A percentile compares a stretch with the other conserved stretches of the same genome.
phyloP scores from a whole-genome alignment of 306 rosid species.

The Sicyos edulis region DNA sequence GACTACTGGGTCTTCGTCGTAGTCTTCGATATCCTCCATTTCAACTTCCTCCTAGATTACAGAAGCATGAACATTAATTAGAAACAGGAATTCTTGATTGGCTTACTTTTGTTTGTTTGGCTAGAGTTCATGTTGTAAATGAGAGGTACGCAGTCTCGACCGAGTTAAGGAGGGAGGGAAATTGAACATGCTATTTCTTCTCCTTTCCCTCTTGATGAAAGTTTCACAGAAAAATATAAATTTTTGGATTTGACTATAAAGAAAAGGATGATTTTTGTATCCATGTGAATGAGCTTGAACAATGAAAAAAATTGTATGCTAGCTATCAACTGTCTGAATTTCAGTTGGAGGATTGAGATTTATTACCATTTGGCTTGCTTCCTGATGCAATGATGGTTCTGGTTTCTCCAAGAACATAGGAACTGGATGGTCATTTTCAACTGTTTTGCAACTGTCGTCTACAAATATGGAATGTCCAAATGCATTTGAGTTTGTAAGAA shows the following conservation, averaged over 20 bases:
- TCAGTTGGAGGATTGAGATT: not conserved
- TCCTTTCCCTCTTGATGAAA: no score
- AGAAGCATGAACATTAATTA: not conserved
- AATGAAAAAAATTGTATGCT: no score
- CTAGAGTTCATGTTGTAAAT: no score
- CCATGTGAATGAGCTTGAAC: no score
- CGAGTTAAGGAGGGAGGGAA: no score
- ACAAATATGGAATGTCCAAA: constrained; percentile 68
- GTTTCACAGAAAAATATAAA: no score
- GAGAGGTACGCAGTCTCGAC: no score
- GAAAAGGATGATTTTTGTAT: no score
- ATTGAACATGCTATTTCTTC: no score
- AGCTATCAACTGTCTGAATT: not conserved
- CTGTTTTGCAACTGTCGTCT: constrained; percentile 58
- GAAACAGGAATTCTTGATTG: no score
- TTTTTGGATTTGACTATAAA: no score
- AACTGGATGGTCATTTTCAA: constrained; percentile 61
- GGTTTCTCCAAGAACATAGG: constrained; percentile 74
- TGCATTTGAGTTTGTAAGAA: constrained; percentile 29
- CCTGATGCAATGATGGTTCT: constrained; percentile 31
- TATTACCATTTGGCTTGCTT: constrained; percentile 57
- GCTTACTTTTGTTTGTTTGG: no score
- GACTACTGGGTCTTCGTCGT: constrained; percentile 34
- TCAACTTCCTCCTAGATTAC: constrained; percentile 51
- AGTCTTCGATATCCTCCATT: constrained; percentile 76